Percentiles rank a stretch among this genome's conserved stretches.
Conservation (phyloP, 2,329 filamentous ascomycete species). For the Gremmenia infestans region DNA sequence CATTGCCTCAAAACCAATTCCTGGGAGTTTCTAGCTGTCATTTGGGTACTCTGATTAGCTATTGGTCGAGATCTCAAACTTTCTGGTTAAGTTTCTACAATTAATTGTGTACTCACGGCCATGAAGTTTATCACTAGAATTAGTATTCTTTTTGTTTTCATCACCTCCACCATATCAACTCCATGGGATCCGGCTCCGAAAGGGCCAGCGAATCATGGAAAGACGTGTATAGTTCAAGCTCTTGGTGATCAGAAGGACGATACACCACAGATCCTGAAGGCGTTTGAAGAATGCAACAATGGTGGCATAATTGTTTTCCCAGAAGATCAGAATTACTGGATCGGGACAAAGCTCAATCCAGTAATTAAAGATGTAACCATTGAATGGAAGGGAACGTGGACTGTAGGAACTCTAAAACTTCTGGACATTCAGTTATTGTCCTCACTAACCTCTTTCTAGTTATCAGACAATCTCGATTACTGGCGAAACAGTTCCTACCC, state of each 20-base stretch:
- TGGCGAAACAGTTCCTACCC: slow-evolving; percentile 51
- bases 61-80: no score
- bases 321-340: slow-evolving; percentile 45
- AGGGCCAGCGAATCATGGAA: slow-evolving; percentile 3
- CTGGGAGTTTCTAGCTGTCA: no score
- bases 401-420: slow-evolving; percentile 28
- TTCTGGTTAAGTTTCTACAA: no score
- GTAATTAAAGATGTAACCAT: slow-evolving; percentile 45
- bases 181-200: slow-evolving; percentile 3
- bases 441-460: slow-evolving; percentile 24
- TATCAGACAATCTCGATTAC: slow-evolving; percentile 47
- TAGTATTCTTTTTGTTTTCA: neutral
- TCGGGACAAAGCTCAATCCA: slow-evolving; percentile 45
- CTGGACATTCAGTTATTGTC: neutral
- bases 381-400: slow-evolving; percentile 49
- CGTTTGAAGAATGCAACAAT: slow-evolving; percentile 44
- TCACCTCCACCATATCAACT: neutral
- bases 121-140: neutral
- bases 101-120: neutral
- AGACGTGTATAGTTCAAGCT: slow-evolving; percentile 36
- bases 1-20: no score
- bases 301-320: slow-evolving; percentile 48
- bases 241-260: slow-evolving; percentile 41
- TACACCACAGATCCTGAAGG: slow-evolving; percentile 45
- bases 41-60: no score